These are phyloP conservation scores for Mycena sanguinolenta DNA, from an alignment of 768 basidiomycete genomes.

Conservation along the genomic window DNA sequence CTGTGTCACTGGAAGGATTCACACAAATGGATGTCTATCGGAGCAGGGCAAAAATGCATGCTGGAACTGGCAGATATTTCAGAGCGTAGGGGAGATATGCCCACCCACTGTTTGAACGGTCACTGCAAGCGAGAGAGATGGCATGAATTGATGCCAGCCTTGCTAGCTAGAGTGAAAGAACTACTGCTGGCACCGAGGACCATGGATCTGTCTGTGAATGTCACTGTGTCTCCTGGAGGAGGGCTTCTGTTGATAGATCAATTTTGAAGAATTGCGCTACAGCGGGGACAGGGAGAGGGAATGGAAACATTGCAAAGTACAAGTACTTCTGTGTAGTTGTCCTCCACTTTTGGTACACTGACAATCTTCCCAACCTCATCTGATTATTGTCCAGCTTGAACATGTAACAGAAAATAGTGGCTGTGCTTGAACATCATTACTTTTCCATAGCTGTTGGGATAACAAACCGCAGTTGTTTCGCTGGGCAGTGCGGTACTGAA, in stretches of 20 bases:
- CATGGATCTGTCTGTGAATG: no score
- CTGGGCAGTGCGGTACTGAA: no score
- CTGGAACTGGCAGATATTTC: background rate
- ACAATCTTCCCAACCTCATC: no score
- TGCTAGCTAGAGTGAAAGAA: background rate
- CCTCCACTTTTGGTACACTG: no score
- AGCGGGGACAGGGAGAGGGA: background rate
- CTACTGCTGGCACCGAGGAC: background rate
- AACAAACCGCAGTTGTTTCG: no score
- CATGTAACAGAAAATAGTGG: no score
- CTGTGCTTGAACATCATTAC: no score
- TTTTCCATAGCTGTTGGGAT: no score
- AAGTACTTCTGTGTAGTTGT: no score
- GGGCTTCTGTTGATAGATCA: background rate
- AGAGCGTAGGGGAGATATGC: background rate
- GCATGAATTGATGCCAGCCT: background rate
- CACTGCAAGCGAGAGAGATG: background rate
- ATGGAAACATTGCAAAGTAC: background rate
- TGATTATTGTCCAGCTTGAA: no score
- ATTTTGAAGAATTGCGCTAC: background rate
- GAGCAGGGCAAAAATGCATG: background rate
- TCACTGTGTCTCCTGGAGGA: no score
- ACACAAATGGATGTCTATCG: conserved; percentile 1
- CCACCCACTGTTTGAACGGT: background rate
- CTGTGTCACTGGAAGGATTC: no score